Evolutionary conservation across 441 rosid species (phyloP).

Genomic region (Adansonia grandidieri): DNA sequence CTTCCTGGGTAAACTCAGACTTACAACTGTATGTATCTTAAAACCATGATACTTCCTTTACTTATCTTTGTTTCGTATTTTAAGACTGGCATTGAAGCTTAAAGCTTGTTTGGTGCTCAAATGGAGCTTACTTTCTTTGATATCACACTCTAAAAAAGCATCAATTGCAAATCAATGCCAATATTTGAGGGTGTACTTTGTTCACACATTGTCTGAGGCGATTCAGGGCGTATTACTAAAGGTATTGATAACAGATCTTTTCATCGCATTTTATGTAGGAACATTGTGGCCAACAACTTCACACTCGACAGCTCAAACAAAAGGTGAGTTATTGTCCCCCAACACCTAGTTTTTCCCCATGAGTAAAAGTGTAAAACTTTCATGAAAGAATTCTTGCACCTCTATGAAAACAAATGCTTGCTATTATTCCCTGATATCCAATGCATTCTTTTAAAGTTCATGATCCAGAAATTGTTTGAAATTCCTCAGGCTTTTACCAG

Average conservation of each 20-base stretch:
- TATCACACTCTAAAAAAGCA: not conserved
- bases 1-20: slow-evolving; percentile 57
- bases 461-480: slow-evolving; percentile 5
- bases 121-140: slow-evolving; percentile 1
- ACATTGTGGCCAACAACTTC: slow-evolving; percentile 70
- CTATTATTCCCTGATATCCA: no score
- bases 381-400: not conserved
- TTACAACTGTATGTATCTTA: slow-evolving; percentile 51
- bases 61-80: not conserved
- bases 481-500: slow-evolving; percentile 27
- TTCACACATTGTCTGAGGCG: no score
- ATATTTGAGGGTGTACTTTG: no score
- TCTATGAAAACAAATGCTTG: not conserved
- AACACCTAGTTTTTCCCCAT: not conserved
- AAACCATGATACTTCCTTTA: not conserved
- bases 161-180: slow-evolving; percentile 1
- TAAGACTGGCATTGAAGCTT: not conserved
- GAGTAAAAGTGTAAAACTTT: not conserved
- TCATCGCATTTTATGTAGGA: slow-evolving; percentile 47
- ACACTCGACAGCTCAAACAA: slow-evolving; percentile 40
- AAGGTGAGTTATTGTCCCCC: slow-evolving; percentile 42
- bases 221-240: no score
- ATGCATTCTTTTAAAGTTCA: slow-evolving; percentile 1
- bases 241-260: not conserved
- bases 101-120: not conserved